phyloP scores from a whole-genome alignment of 2,329 filamentous ascomycete species.

The Capronia coronata region DNA sequence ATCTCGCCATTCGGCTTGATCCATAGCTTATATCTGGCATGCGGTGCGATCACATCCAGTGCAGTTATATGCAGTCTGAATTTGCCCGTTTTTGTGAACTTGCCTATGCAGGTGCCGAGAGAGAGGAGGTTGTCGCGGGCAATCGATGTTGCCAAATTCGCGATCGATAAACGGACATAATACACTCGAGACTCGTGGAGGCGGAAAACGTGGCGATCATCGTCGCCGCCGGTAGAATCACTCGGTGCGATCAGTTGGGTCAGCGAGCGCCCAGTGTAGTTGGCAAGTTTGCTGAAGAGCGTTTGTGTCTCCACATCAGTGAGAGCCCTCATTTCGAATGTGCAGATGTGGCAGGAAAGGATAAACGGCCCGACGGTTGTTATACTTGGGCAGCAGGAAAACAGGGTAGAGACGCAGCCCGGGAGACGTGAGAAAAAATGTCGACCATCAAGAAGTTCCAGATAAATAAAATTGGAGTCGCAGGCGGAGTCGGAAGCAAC shows the following conservation, averaged over 20 bases:
- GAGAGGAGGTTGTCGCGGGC: conserved; percentile 75
- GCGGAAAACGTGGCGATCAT: conserved; percentile 79
- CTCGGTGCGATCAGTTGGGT: conserved; percentile 75
- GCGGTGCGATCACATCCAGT: conserved; percentile 80
- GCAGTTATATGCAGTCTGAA: conserved; percentile 90
- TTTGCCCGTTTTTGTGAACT: conserved; percentile 95
- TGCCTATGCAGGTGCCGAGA: conserved; percentile 84
- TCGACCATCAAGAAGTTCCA: conserved; percentile 1
- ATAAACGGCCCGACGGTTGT: background rate
- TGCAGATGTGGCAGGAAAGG: background rate
- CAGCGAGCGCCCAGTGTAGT: conserved; percentile 81
- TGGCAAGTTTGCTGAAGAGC: conserved; percentile 85
- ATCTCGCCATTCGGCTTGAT: conserved; percentile 94
- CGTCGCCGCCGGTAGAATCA: conserved; percentile 57
- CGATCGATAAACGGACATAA: conserved; percentile 82
- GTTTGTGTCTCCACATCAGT: conserved; percentile 61
- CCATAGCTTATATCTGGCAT: conserved; percentile 96
- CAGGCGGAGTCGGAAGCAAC: background rate
- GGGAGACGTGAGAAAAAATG: background rate
- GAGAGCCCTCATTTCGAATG: conserved; percentile 64
- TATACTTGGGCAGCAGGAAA: background rate
- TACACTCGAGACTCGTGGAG: conserved; percentile 78
- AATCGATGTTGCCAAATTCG: conserved; percentile 84
- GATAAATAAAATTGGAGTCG: background rate
- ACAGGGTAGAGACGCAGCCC: background rate